A percentile compares a stretch with the other conserved stretches of the same genome.
These are phyloP conservation scores for Leptographium galeiforme DNA, from an alignment of 2,329 filamentous ascomycete genomes.

Conservation along the genomic window DNA sequence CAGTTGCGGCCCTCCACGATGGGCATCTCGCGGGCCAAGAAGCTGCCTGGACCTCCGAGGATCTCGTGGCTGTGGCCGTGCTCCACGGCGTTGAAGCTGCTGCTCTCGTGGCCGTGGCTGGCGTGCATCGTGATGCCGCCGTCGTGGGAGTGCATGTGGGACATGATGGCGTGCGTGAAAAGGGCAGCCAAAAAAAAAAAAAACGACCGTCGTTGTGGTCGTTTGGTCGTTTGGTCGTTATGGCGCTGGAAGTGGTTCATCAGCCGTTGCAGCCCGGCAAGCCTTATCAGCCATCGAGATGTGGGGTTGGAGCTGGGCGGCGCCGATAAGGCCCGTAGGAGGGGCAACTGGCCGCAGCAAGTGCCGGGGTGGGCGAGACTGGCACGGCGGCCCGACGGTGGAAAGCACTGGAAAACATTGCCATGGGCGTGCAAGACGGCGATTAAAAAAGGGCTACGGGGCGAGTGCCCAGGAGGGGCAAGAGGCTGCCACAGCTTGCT, in stretches of 20 bases:
- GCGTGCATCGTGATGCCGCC: slow-evolving; percentile 21
- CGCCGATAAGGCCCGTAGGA: neutral
- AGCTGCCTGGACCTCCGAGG: slow-evolving; percentile 85
- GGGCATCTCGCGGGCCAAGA: slow-evolving; percentile 80
- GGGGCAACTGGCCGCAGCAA: neutral
- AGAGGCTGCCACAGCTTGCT: neutral
- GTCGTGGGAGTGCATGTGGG: slow-evolving; percentile 32
- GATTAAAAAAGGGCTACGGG: neutral
- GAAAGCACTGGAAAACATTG: neutral
- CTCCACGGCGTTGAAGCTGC: slow-evolving; percentile 42
- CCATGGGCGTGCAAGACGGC: neutral
- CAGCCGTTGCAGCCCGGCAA: neutral
- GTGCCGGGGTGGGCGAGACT: too few species aligned
- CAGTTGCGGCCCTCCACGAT: slow-evolving; percentile 80
- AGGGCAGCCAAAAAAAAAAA: too few species aligned
- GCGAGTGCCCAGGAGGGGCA: neutral
- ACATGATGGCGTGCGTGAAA: slow-evolving; percentile 1
- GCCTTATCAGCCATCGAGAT: neutral
- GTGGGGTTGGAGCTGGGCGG: neutral
- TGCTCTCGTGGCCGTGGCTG: slow-evolving; percentile 30
- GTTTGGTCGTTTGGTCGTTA: too few species aligned
- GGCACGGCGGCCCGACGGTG: too few species aligned
- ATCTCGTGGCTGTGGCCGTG: slow-evolving; percentile 96
- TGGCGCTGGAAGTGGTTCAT: too few species aligned
- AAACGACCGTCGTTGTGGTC: too few species aligned